Percentiles rank a stretch among this genome's conserved stretches.
These are phyloP conservation scores for Suillus variegatus DNA, from an alignment of 768 basidiomycete species.

Conservation along the genomic window DNA sequence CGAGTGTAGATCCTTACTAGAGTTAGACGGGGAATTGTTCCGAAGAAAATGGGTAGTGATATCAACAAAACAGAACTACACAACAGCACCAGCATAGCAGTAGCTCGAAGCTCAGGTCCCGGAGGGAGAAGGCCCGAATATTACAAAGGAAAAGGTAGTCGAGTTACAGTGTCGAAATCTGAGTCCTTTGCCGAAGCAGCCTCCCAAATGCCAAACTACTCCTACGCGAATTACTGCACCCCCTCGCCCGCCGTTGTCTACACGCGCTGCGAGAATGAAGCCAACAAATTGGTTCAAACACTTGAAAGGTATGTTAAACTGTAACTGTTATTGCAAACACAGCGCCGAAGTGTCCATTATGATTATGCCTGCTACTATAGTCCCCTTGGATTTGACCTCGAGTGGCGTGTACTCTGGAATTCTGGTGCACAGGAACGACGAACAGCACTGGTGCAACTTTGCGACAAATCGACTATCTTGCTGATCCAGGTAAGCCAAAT, in stretches of 20 bases:
- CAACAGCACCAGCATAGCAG: not conserved
- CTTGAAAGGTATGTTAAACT: constrained; percentile 36
- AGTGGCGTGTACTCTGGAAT: constrained; percentile 44
- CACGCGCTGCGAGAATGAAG: constrained; percentile 41
- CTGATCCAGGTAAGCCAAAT: constrained; percentile 51
- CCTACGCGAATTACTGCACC: constrained; percentile 35
- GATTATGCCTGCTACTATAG: constrained; percentile 26
- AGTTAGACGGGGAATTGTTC: not conserved
- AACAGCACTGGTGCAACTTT: constrained; percentile 49
- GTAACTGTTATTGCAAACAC: too few species aligned
- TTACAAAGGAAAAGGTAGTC: not conserved
- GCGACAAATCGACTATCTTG: constrained; percentile 43
- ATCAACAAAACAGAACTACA: not conserved
- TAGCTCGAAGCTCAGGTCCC: not conserved
- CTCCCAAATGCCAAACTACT: constrained; percentile 18
- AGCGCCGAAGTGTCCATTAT: not conserved
- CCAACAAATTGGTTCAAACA: constrained; percentile 38
- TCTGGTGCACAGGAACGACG: constrained; percentile 33
- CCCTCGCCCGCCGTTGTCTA: constrained; percentile 40
- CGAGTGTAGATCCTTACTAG: not conserved
- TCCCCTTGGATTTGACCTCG: constrained; percentile 53
- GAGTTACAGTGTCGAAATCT: constrained; percentile 10
- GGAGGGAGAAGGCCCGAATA: not conserved
- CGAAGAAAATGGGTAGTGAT: not conserved
- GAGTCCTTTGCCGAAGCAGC: constrained; percentile 8